Conservation (phyloP, 2,329 filamentous ascomycete genomes). For the Scedosporium boydii region DNA sequence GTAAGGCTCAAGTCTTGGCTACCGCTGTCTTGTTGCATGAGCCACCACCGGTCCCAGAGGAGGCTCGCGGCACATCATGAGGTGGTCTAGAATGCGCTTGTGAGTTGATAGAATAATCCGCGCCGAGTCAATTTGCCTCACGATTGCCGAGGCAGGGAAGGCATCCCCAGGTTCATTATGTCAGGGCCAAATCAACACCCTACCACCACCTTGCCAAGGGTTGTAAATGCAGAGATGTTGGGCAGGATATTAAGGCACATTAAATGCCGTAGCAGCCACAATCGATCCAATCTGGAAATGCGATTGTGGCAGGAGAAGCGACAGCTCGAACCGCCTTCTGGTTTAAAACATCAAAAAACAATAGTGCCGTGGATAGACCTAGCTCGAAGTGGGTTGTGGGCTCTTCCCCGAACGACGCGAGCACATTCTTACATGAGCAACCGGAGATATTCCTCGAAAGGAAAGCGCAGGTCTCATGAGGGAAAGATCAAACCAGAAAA, state of each 20-base stretch:
- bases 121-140: too few species aligned
- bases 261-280: background rate
- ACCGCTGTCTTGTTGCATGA: background rate
- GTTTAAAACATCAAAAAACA: background rate
- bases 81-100: background rate
- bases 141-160: too few species aligned
- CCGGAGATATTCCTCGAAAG: background rate
- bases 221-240: background rate
- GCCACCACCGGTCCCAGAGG: background rate
- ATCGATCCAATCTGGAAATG: background rate
- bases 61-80: background rate
- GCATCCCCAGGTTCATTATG: too few species aligned
- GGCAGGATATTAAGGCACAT: background rate
- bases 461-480: background rate
- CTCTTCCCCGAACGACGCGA: background rate
- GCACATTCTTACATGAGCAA: background rate
- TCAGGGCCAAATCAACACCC: too few species aligned
- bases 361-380: background rate
- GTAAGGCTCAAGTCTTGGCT: background rate
- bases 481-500: background rate
- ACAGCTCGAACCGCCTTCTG: too few species aligned
- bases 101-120: too few species aligned
- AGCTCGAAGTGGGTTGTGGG: background rate
- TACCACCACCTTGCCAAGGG: background rate
- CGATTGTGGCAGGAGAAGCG: background rate